These are phyloP conservation scores for Teunomyces panamensis DNA, from an alignment of 805 yeast genomes.

Conservation along the genomic window DNA sequence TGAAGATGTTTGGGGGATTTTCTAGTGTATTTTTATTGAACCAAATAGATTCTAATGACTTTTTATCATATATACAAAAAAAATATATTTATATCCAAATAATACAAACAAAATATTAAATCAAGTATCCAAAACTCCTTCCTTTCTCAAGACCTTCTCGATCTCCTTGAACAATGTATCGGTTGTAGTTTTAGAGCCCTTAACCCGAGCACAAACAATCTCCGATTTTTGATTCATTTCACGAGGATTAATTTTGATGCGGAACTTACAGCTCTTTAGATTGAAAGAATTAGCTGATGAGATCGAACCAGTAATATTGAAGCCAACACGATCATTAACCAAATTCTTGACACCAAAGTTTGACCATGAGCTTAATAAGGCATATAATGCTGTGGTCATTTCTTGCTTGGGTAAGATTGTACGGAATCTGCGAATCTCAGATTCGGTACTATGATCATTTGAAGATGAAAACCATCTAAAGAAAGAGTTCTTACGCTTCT, in stretches of 20 bases:
- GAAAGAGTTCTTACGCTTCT: constrained; percentile 23
- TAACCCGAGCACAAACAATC: constrained; percentile 57
- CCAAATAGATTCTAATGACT: constrained; percentile 3
- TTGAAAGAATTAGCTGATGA: constrained; percentile 60
- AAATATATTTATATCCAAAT: background rate
- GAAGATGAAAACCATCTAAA: constrained; percentile 44
- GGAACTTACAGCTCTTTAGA: constrained; percentile 61
- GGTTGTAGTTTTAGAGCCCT: constrained; percentile 65
- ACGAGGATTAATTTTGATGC: constrained; percentile 47
- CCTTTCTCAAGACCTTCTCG: constrained; percentile 61
- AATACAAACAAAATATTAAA: background rate
- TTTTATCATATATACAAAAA: constrained; percentile 3
- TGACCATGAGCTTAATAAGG: constrained; percentile 65
- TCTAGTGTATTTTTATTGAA: constrained; percentile 16
- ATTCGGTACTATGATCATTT: constrained; percentile 14
- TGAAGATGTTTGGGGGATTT: constrained; percentile 95
- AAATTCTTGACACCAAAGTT: constrained; percentile 65
- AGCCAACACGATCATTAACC: constrained; percentile 38
- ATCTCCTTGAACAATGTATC: constrained; percentile 59
- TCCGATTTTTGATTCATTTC: constrained; percentile 46
- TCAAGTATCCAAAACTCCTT: constrained; percentile 49
- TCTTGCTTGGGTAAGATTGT: constrained; percentile 50
- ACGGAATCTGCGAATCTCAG: constrained; percentile 33
- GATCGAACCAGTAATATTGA: constrained; percentile 57
- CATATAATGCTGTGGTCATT: constrained; percentile 60